Evolutionary conservation across 441 rosid genomes (phyloP).

Genomic region (Gossypium davidsonii): DNA sequence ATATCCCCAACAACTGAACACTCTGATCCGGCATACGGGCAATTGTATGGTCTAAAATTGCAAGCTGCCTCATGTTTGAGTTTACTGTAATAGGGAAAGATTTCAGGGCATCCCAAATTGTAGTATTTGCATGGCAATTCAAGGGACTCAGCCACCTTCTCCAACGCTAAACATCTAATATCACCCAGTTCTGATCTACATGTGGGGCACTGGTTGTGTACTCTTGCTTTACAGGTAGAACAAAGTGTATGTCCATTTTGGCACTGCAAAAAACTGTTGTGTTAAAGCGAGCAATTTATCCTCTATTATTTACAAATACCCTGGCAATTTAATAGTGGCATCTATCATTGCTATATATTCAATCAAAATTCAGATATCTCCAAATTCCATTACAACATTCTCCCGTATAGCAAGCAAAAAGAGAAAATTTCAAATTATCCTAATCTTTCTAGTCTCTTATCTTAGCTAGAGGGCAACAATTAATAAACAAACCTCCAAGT

Average conservation of each 20-base stretch:
- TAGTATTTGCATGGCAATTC: constrained; percentile 81
- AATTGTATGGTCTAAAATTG: constrained; percentile 25
- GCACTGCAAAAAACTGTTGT: constrained; percentile 43
- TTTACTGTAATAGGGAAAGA: constrained; percentile 81
- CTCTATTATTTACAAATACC: neutral
- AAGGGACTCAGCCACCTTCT: constrained; percentile 85
- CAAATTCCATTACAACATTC: neutral
- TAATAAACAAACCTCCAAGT: neutral
- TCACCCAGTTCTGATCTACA: constrained; percentile 47
- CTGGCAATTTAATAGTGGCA: neutral
- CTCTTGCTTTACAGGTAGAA: constrained; percentile 77
- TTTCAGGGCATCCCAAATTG: constrained; percentile 77
- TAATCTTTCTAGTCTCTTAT: neutral
- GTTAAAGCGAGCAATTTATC: constrained; percentile 11
- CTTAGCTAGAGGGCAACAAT: neutral
- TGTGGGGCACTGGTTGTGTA: constrained; percentile 30
- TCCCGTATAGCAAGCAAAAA: neutral
- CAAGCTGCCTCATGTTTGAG: constrained; percentile 75
- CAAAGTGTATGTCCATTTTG: constrained; percentile 80
- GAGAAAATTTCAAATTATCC: neutral
- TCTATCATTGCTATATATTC: neutral
- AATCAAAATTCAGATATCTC: neutral
- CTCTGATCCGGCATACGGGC: constrained; percentile 61
- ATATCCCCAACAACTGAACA: constrained; percentile 66
- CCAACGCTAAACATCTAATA: constrained; percentile 65